Evolutionary conservation across 2,329 filamentous ascomycete species (phyloP), one percentile per base, ranked within the genome.

Genomic region (Phyllosticta citriasiana): DNA sequence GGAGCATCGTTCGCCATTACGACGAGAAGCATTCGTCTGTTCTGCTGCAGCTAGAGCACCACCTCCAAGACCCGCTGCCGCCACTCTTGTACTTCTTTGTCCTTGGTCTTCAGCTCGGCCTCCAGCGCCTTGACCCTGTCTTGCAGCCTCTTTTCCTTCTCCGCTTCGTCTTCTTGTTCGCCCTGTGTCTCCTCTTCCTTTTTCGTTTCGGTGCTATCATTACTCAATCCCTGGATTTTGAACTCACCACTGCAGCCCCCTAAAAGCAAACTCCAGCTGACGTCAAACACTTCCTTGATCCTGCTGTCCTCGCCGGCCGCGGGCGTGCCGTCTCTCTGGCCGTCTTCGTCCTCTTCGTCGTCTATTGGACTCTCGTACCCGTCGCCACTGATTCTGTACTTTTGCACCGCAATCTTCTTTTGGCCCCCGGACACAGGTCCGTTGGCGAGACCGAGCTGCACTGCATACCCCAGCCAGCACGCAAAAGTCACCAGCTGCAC

Each of bases 231-330:
- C 57, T 77, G 77, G 14, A 76, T 70, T 22, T 69, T 70, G 68
- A 79, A 80, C 55, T 74, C 71, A 0, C 76, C 78, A 0, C 66
- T 70, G 35, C 78, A 67, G 0, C 72, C 71, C 2, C 75, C 77
- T 64, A 78, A 74, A 1, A 70, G 68, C 2, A 76, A 71, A 2
- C 67, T 71, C 70, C 79, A 80, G 27, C 66, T 72, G 1, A 80
- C 67, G 59, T 80, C 78, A 58, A 76, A 80, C 0, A 74, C 71
- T 57, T 77, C 73, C 30, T 70, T 69, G 19, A 76, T 66, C 3
- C 51, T 64, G 1, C 62, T 56, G 16, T 47, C 51, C n/a, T 57
- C 66, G 25, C 63, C 30, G 16, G 27, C 59, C 9, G 64, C 27
- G 6, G 65, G 40, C 12, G 65, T 56, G 12, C 60, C 53, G 8